phyloP scores from a whole-genome alignment of 257 asterid genomes.

The Rhazya stricta region DNA sequence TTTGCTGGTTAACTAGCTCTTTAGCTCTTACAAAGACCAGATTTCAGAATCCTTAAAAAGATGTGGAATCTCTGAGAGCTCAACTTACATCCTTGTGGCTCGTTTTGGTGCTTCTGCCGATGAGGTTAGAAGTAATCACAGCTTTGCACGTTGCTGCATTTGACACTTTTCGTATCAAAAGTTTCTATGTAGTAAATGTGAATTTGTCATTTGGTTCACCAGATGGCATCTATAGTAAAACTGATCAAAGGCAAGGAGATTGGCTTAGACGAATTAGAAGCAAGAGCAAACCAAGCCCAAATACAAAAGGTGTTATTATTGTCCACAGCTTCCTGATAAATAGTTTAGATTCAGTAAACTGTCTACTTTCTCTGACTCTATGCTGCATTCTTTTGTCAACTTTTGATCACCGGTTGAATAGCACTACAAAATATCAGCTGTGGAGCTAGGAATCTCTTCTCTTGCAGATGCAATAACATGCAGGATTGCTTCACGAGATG shows the following conservation, averaged over 20 bases:
- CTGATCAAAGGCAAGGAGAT: constrained; percentile 67
- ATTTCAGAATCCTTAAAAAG: constrained; percentile 85
- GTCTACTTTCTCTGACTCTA: neutral
- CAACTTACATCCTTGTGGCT: constrained; percentile 78
- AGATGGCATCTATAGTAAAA: constrained; percentile 51
- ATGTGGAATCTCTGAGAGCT: constrained; percentile 77
- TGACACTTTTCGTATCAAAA: neutral
- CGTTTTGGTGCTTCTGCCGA: constrained; percentile 71
- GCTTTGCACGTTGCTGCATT: neutral
- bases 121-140: constrained; percentile 45
- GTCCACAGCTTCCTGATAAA: constrained; percentile 1
- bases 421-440: constrained; percentile 75
- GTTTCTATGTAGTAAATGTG: constrained; percentile 3
- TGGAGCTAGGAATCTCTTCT: constrained; percentile 73
- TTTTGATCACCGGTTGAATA: constrained; percentile 5
- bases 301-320: constrained; percentile 60
- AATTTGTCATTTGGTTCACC: neutral
- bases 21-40: constrained; percentile 26
- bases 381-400: neutral
- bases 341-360: neutral
- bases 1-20: constrained; percentile 10
- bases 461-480: constrained; percentile 71
- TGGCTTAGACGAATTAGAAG: constrained; percentile 64
- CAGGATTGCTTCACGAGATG: constrained; percentile 87
- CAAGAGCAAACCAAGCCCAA: constrained; percentile 60